Evolutionary conservation across 1,284 basidiomycete genomes (phyloP), one percentile per base, ranked within the genome.

Genomic region (Phaffia rhodozyma): DNA sequence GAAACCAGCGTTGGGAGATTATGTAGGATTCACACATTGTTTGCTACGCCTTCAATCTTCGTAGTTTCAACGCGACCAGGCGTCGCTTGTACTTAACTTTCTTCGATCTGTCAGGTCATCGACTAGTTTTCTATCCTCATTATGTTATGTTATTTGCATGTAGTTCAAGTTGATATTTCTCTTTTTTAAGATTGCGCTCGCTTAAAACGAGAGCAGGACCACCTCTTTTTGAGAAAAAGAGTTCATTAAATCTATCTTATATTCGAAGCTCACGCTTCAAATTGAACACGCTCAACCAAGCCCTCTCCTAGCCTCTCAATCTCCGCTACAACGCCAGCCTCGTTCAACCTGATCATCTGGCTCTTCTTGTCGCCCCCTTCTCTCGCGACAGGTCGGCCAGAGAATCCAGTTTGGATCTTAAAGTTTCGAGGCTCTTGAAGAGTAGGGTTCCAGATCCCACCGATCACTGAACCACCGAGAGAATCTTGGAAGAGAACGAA

Each of bases 401-500:
- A 88, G 76, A 87, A 94, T 2, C 86, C 87, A 21, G 89, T 83
- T 60, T 91, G 78, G 5, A 93, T 89, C 70, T 89, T 85, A 79
- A 96, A 91, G 2, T 83, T 79, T 55, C 79, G 73, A 27, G 76
- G 71, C 57, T 73, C 71, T 16, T 71, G 68, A 30, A 81, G 79
- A 11, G 72, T 60, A 0, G 89, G 87, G 70, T 96, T 90, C 88
- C 91, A 97, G 1, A 97, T 83, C 0, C 82, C 86, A 7, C 89
- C 93, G 61, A 94, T 85, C 9, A 80, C 78, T 59, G 81, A 77
- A 0, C 94, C 92, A 20, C 96, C 96, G 48, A 85, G 80, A 0
- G 80, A 77, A 71, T 98, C 94, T 71, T 85, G 84, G 79, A 97
- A 98, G 58, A 96, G 80, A 61, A 88, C 81, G 68, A 89, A 81